Evolutionary conservation across 2,329 filamentous ascomycete genomes (phyloP).

Genomic region (Escovopsis sp.): DNA sequence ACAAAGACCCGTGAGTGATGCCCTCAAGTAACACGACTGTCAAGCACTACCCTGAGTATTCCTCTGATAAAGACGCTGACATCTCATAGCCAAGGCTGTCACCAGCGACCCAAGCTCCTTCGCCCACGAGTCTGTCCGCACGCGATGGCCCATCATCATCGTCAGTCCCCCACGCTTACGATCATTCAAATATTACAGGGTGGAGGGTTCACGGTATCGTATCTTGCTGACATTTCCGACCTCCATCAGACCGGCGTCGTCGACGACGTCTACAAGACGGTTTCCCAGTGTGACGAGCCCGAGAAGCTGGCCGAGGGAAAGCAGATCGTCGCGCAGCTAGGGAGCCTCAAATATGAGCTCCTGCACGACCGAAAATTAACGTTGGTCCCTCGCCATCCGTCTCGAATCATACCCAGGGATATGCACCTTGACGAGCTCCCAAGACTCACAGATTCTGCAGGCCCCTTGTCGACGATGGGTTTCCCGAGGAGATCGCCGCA

Average conservation of each 20-base stretch:
- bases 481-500: constrained; percentile 58
- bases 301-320: constrained; percentile 69
- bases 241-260: constrained; percentile 73
- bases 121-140: constrained; percentile 67
- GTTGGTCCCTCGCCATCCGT: constrained; percentile 30
- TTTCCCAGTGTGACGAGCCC: constrained; percentile 41
- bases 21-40: too few relatives aligned
- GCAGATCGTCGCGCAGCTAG: constrained; percentile 63
- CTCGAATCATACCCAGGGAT: too few relatives aligned
- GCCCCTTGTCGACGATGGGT: constrained; percentile 62
- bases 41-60: too few relatives aligned
- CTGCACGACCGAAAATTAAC: constrained; percentile 72
- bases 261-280: constrained; percentile 78
- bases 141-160: constrained; percentile 88
- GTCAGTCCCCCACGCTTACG: constrained; percentile 34
- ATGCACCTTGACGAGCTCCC: background rate
- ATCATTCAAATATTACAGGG: too few relatives aligned
- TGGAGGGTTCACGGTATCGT: too few relatives aligned
- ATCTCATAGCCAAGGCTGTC: constrained; percentile 48
- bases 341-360: constrained; percentile 81
- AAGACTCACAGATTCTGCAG: constrained; percentile 22
- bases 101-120: constrained; percentile 79
- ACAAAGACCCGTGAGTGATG: background rate
- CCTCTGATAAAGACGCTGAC: too few relatives aligned
- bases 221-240: too few relatives aligned